phyloP scores from a whole-genome alignment of 352 stramenopile genomes.

The Bremia lactucae region DNA sequence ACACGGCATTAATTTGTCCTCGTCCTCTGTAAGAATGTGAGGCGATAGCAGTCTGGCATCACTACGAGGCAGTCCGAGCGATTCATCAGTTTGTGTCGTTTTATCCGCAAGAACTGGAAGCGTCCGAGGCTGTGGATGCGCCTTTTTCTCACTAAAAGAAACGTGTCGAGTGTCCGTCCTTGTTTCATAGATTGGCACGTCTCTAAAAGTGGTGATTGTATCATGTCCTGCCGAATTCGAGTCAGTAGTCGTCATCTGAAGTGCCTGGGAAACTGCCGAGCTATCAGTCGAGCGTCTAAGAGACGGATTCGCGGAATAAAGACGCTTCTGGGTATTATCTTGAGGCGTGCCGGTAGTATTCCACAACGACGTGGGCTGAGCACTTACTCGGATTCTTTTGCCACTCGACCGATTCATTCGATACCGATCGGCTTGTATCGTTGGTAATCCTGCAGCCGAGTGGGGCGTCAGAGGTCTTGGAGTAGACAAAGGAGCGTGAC shows the following conservation, averaged over 20 bases:
- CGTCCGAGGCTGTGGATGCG: conserved; percentile 11
- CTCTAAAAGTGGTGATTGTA: not conserved
- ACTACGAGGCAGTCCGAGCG: conserved; percentile 1
- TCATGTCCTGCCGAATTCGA: not conserved
- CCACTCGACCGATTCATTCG: conserved; percentile 21
- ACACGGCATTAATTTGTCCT: not conserved
- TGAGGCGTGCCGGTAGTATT: conserved; percentile 18
- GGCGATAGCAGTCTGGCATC: not conserved
- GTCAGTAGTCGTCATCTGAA: not conserved
- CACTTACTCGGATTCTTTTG: conserved; percentile 18
- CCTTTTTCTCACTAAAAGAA: conserved; percentile 11
- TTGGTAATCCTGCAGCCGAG: conserved; percentile 20
- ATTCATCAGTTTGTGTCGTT: conserved; percentile 26
- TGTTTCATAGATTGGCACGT: no score
- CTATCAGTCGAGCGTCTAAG: conserved; percentile 8
- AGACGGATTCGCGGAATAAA: conserved; percentile 3
- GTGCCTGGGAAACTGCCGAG: not conserved
- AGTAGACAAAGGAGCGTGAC: conserved; percentile 5
- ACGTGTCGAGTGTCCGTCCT: no score
- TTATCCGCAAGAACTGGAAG: conserved; percentile 23
- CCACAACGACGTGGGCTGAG: conserved; percentile 14
- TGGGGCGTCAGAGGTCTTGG: conserved; percentile 2
- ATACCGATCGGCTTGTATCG: conserved; percentile 19
- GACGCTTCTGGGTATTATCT: no score
- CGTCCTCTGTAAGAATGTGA: not conserved